These are phyloP conservation scores for Calendula officinalis DNA, from an alignment of 129 eudicot species.

Conservation along the genomic window DNA sequence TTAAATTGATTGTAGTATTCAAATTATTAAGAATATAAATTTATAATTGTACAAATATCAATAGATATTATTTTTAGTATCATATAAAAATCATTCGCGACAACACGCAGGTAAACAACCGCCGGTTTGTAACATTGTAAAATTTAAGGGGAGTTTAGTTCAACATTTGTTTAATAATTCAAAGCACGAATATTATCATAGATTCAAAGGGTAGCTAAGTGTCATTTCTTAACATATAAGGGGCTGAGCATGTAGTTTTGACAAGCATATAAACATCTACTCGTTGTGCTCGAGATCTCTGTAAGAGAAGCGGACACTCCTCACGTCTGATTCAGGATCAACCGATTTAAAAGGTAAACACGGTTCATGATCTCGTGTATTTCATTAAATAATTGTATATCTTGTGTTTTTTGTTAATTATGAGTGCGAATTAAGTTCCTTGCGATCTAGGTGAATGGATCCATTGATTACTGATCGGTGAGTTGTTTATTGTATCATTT, in stretches of 20 bases:
- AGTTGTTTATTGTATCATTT: slow-evolving; percentile 2
- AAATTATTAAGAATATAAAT: too few species aligned
- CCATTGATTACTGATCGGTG: slow-evolving; percentile 1
- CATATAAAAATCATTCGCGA: neutral
- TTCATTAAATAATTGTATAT: neutral
- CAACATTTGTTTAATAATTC: neutral
- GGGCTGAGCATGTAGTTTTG: slow-evolving; percentile 33
- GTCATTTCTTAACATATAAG: neutral
- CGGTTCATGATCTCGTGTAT: slow-evolving; percentile 1
- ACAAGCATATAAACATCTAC: slow-evolving; percentile 28
- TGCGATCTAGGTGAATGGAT: slow-evolving; percentile 22
- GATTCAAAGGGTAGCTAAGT: neutral
- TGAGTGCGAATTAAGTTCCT: neutral
- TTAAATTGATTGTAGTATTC: too few species aligned
- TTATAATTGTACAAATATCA: too few species aligned
- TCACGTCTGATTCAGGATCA: slow-evolving; percentile 14
- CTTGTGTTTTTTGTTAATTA: neutral
- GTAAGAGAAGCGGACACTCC: neutral
- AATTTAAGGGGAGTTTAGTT: neutral
- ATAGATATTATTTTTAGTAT: too few species aligned
- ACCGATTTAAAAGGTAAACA: slow-evolving; percentile 23
- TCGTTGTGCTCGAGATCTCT: slow-evolving; percentile 11
- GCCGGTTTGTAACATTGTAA: neutral
- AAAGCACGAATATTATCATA: neutral
- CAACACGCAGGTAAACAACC: too few species aligned